phyloP scores from a whole-genome alignment of 352 stramenopile genomes.

The Globisporangium nagaii region DNA sequence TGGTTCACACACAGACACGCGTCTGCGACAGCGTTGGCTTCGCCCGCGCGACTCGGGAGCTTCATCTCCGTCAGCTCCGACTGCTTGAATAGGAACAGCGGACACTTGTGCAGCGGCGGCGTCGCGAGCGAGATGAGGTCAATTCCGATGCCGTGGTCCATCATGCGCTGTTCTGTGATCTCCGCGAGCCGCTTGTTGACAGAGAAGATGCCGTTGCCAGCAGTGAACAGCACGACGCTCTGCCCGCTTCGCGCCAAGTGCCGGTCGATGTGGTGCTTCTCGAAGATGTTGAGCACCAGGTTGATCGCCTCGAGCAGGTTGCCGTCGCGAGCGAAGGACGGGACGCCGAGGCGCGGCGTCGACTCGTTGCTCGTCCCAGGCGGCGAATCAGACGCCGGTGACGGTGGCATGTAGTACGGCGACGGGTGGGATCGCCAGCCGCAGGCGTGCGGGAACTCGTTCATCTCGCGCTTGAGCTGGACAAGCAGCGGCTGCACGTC shows the following conservation, averaged over 20 bases:
- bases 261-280: constrained; percentile 98
- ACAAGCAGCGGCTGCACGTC: constrained; percentile 68
- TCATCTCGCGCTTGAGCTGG: constrained; percentile 74
- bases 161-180: constrained; percentile 99
- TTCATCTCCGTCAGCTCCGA: constrained; percentile 63
- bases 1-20: constrained; percentile 35
- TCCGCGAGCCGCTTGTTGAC: constrained; percentile 93
- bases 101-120: constrained; percentile 95
- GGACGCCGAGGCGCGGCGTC: constrained; percentile 32
- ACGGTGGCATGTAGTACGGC: constrained; percentile 22
- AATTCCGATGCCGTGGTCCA: constrained; percentile 99
- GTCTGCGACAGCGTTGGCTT: constrained; percentile 25
- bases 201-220: constrained; percentile 95
- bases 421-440: constrained; percentile 47
- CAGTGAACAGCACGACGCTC: constrained; percentile 94
- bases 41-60: constrained; percentile 35
- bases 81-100: constrained; percentile 96
- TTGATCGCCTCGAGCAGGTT: constrained; percentile 99
- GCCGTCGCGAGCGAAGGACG: constrained; percentile 72
- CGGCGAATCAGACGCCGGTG: constrained; percentile 5
- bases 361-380: neutral
- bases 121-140: constrained; percentile 95
- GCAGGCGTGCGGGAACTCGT: constrained; percentile 63
- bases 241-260: constrained; percentile 95
- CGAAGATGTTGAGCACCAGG: constrained; percentile 97